A percentile compares a stretch with the other conserved stretches of the same genome.
phyloP scores from a whole-genome alignment of 371 early-diverging fungal genomes.

The Fennellomyces sp. region DNA sequence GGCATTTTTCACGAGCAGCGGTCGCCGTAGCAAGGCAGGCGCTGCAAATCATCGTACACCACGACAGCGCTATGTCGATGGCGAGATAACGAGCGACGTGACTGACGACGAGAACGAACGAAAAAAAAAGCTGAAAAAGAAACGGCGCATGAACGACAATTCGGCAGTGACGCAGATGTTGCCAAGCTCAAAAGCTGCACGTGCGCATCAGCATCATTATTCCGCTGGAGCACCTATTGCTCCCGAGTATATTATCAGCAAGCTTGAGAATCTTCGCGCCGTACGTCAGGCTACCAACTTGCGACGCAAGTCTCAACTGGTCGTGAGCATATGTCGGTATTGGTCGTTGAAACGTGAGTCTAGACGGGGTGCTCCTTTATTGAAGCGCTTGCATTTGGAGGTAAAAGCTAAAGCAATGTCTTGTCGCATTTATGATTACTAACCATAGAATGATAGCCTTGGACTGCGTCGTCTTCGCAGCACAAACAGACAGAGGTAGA shows the following conservation, averaged over 20 bases:
- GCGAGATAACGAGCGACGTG: background rate
- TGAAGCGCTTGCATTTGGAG: constrained; percentile 95
- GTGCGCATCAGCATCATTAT: constrained; percentile 64
- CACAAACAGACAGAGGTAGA: constrained; percentile 81
- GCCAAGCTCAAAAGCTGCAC: constrained; percentile 59
- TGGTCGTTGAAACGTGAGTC: constrained; percentile 93
- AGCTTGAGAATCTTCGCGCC: constrained; percentile 55
- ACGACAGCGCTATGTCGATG: constrained; percentile 34
- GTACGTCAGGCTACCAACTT: constrained; percentile 42
- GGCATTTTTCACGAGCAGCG: constrained; percentile 17
- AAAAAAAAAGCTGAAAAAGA: constrained; percentile 18
- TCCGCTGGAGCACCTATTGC: constrained; percentile 67
- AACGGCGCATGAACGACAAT: constrained; percentile 8
- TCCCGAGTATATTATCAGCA: constrained; percentile 67
- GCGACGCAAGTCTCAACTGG: constrained; percentile 58
- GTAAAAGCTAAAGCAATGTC: constrained; percentile 25
- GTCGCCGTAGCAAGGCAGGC: constrained; percentile 14
- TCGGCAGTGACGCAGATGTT: constrained; percentile 33
- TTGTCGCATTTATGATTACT: background rate
- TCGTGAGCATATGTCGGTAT: constrained; percentile 78
- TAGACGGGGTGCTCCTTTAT: constrained; percentile 87
- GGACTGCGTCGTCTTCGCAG: constrained; percentile 90
- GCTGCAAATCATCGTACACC: constrained; percentile 13
- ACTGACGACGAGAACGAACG: background rate
- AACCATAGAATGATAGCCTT: constrained; percentile 65